Evolutionary conservation across 345 rosid genomes (phyloP), one percentile per base, ranked within the genome.

Genomic region (Sonneratia alba): DNA sequence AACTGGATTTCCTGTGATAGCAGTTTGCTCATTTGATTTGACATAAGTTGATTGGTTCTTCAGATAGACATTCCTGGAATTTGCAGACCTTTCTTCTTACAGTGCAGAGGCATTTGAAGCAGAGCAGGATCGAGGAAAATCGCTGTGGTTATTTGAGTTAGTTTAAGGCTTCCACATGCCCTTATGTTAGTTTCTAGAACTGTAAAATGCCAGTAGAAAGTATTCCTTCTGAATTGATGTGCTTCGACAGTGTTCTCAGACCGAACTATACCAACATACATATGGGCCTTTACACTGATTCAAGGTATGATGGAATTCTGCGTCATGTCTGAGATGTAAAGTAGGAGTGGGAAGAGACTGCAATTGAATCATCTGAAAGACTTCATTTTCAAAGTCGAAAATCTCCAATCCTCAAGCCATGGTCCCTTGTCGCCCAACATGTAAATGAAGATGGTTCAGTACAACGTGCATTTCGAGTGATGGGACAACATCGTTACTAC

Each of bases 21-120:
- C 82, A 87, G 91, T 70, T 72, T 80, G 81, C 80, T 81, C 81
- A 73, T 80, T 62, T 83, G 75, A 47, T 22, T 85, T 74, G 77
- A 80, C 78, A 72, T 83, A 61, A 81, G 55, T 24, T 87, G 83
- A 87, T 68, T 43, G 59, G 69, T 42, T 10, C 65, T 57, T n/a
- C 16, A 18, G 21, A 45, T 16, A 45, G 45, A 42, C 10, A 42
- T 42, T 42, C 45, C 45, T 42, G 63, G 69, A 69, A 51, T 36
- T 22, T 24, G 63, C 57, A 53, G 57, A 16, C 21, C 11, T 14
- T 47, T 53, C 57, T 53, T 53, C n/a, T 15, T 53, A 19, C 16
- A 53, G n/a, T 53, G 57, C 27, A 57, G 63, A 22, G n/a, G 63
- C 32, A 57, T 0, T n/a, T 7, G 34, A 57, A 57, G 63, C 34